Conservation (phyloP, 2,329 filamentous ascomycete species). For the Alternaria hordeiaustralica region DNA sequence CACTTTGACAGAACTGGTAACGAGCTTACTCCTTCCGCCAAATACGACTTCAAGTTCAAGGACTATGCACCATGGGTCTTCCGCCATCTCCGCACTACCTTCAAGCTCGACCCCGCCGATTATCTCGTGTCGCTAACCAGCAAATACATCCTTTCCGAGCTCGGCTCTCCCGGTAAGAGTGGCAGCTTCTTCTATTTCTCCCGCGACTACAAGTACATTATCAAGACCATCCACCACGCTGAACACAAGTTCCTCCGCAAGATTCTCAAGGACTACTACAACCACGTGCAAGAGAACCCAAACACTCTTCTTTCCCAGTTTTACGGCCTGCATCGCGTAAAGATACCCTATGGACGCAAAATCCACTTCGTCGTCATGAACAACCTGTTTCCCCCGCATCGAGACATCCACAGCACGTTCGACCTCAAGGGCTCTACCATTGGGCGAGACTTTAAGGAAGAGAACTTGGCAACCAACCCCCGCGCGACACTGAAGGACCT, state of each 20-base stretch:
- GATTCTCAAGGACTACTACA: conserved; percentile 89
- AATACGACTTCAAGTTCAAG: conserved; percentile 99
- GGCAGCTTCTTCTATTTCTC: conserved; percentile 99
- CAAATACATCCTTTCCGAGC: conserved; percentile 97
- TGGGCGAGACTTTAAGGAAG: conserved; percentile 88
- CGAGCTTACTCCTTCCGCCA: conserved; percentile 94
- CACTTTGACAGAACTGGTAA: conserved; percentile 76
- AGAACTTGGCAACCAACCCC: conserved; percentile 85
- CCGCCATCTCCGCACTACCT: conserved; percentile 84
- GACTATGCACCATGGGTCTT: conserved; percentile 99
- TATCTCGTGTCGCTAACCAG: conserved; percentile 98
- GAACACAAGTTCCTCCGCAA: conserved; percentile 89
- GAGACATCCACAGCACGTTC: conserved; percentile 96
- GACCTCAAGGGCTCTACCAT: conserved; percentile 97
- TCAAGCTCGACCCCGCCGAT: conserved; percentile 92
- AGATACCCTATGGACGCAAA: conserved; percentile 97
- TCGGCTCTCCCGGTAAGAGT: conserved; percentile 96
- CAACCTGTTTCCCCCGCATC: conserved; percentile 95
- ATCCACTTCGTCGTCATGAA: conserved; percentile 99
- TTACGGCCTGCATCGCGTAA: conserved; percentile 95
- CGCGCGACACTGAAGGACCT: conserved; percentile 94
- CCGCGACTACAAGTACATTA: conserved; percentile 99
- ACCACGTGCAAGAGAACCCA: conserved; percentile 89
- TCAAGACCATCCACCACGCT: conserved; percentile 97
- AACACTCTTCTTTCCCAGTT: conserved; percentile 98